Percentiles rank a stretch among this genome's conserved stretches.
These are phyloP conservation scores for Neurospora sp. DNA, from an alignment of 495 filamentous ascomycete genomes.

Conservation along the genomic window DNA sequence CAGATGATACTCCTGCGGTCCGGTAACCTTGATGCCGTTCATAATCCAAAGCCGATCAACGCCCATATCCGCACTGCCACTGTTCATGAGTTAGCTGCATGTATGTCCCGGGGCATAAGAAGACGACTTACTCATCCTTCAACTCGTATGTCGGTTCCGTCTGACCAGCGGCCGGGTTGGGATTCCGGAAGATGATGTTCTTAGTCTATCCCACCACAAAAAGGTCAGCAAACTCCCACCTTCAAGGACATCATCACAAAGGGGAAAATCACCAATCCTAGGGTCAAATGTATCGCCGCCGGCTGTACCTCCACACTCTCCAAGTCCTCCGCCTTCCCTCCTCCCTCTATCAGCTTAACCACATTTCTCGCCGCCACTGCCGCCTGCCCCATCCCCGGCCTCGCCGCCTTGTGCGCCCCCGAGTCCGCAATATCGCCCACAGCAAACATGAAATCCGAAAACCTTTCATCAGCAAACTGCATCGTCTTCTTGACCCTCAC, in stretches of 20 bases:
- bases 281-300: slow-evolving; percentile 37
- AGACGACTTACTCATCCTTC: slow-evolving; percentile 37
- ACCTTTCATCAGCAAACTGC: slow-evolving; percentile 36
- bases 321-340: not conserved
- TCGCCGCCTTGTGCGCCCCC: slow-evolving; percentile 43
- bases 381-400: slow-evolving; percentile 42
- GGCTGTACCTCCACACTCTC: slow-evolving; percentile 28
- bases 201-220: slow-evolving; percentile 23
- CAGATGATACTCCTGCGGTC: slow-evolving; percentile 29
- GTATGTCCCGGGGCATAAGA: not conserved
- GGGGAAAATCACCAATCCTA: slow-evolving; percentile 34
- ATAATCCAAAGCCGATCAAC: slow-evolving; percentile 38
- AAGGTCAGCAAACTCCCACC: not conserved
- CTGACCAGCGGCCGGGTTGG: slow-evolving; percentile 31
- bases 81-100: slow-evolving; percentile 15
- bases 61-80: slow-evolving; percentile 40
- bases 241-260: too few relatives aligned
- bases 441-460: slow-evolving; percentile 34
- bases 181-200: slow-evolving; percentile 42
- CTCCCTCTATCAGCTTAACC: slow-evolving; percentile 28
- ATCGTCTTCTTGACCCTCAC: slow-evolving; percentile 45
- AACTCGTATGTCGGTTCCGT: slow-evolving; percentile 34
- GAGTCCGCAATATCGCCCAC: slow-evolving; percentile 53
- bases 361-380: slow-evolving; percentile 48
- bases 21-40: slow-evolving; percentile 25